A percentile compares a stretch with the other conserved stretches of the same genome.
These are phyloP conservation scores for Phascolomyces articulosus DNA, from an alignment of 371 early-diverging fungal species.

Conservation along the genomic window DNA sequence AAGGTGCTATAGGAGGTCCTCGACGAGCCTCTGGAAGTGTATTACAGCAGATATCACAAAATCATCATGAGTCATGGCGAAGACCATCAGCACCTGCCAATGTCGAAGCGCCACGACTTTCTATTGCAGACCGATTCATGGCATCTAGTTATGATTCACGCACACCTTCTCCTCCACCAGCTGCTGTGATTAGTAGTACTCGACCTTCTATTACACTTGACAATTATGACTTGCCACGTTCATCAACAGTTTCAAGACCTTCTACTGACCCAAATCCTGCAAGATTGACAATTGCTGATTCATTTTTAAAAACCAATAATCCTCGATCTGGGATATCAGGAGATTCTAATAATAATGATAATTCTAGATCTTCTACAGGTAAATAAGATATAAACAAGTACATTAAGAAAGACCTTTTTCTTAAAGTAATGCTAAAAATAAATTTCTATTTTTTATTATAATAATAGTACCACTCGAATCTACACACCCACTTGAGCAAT, in stretches of 20 bases:
- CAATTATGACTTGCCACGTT: neutral
- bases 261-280: slow-evolving; percentile 20
- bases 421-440: no score
- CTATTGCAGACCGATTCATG: slow-evolving; percentile 50
- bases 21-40: slow-evolving; percentile 7
- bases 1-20: neutral
- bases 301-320: slow-evolving; percentile 27
- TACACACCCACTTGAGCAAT: slow-evolving; percentile 18
- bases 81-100: slow-evolving; percentile 16
- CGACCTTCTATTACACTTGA: neutral
- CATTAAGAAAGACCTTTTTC: no score
- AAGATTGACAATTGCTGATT: slow-evolving; percentile 38
- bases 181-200: neutral
- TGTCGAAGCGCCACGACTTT: slow-evolving; percentile 8
- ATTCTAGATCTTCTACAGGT: neutral
- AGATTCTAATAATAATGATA: neutral
- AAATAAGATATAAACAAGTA: neutral
- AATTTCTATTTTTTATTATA: neutral
- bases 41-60: neutral
- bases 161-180: slow-evolving; percentile 5
- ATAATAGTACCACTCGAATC: neutral
- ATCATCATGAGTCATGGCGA: neutral
- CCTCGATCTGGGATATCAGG: slow-evolving; percentile 3
- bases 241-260: neutral
- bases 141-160: slow-evolving; percentile 7